Evolutionary conservation across 768 basidiomycete species (phyloP).

Genomic region (Leccinum rimulosum): DNA sequence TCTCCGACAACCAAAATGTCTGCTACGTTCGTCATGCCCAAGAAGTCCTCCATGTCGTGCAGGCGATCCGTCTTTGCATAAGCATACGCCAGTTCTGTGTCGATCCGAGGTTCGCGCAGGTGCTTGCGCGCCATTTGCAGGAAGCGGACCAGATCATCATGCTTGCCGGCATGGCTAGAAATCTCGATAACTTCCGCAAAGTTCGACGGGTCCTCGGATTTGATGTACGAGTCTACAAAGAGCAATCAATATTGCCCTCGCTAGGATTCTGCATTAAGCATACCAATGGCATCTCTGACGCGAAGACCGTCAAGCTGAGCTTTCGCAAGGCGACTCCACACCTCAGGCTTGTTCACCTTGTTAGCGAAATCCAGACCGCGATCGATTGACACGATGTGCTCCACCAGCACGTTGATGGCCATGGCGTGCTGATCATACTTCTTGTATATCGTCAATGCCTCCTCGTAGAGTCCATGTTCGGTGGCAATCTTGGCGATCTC

Average conservation of each 20-base stretch:
- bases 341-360: constrained; percentile 94
- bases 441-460: constrained; percentile 96
- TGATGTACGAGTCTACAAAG: constrained; percentile 87
- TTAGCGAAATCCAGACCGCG: constrained; percentile 94
- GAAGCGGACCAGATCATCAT: constrained; percentile 92
- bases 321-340: constrained; percentile 98
- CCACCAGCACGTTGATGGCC: constrained; percentile 97
- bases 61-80: constrained; percentile 97
- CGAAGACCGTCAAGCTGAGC: constrained; percentile 97
- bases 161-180: constrained; percentile 86
- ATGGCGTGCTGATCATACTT: constrained; percentile 94
- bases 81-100: constrained; percentile 96
- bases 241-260: constrained; percentile 1
- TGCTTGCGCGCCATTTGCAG: constrained; percentile 98
- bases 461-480: constrained; percentile 93
- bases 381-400: constrained; percentile 97
- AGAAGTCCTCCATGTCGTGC: constrained; percentile 99
- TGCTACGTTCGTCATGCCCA: constrained; percentile 97
- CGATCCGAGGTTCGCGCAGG: constrained; percentile 94
- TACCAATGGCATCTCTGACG: constrained; percentile 96
- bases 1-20: constrained; percentile 96
- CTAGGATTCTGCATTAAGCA: constrained; percentile 19
- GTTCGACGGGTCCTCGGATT: constrained; percentile 93
- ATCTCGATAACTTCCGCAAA: constrained; percentile 96
- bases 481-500: constrained; percentile 98